Conservation (phyloP, 352 stramenopile species). For the Globisporangium paddicum region DNA sequence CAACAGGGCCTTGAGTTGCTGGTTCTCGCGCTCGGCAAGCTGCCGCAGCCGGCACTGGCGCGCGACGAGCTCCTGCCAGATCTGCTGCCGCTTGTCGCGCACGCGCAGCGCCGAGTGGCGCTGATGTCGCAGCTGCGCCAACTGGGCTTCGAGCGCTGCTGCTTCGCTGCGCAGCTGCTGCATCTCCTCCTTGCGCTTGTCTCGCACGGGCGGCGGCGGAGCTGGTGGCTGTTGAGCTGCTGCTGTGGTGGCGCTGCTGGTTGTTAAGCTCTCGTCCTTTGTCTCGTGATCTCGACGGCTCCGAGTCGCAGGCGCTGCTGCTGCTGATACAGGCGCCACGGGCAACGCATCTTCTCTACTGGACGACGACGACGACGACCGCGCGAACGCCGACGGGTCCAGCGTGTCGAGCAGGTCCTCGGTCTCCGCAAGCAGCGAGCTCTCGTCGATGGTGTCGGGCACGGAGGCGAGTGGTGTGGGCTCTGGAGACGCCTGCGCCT, state of each 20-base stretch:
- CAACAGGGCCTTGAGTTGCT: constrained; percentile 3
- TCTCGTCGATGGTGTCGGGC: constrained; percentile 6
- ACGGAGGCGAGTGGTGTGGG: neutral
- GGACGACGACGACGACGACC: neutral
- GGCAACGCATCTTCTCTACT: neutral
- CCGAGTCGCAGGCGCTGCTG: neutral
- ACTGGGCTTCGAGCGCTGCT: neutral
- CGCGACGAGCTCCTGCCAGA: constrained; percentile 1
- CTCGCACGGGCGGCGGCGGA: neutral
- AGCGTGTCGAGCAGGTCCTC: constrained; percentile 8
- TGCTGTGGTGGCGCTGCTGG: too few relatives aligned
- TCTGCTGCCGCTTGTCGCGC: neutral
- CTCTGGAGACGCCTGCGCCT: neutral
- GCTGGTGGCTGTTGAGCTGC: neutral
- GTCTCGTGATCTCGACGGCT: neutral
- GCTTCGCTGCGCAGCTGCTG: neutral
- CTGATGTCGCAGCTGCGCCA: constrained; percentile 3
- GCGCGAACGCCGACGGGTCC: constrained; percentile 1
- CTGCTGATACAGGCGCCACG: too few relatives aligned
- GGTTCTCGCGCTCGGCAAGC: constrained; percentile 5
- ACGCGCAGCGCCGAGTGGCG: neutral
- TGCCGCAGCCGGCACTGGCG: neutral
- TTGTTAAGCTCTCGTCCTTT: neutral
- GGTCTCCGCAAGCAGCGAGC: constrained; percentile 11
- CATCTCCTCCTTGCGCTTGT: constrained; percentile 1